Evolutionary conservation across 768 basidiomycete genomes (phyloP).

Genomic region (Lactarius deliciosus): DNA sequence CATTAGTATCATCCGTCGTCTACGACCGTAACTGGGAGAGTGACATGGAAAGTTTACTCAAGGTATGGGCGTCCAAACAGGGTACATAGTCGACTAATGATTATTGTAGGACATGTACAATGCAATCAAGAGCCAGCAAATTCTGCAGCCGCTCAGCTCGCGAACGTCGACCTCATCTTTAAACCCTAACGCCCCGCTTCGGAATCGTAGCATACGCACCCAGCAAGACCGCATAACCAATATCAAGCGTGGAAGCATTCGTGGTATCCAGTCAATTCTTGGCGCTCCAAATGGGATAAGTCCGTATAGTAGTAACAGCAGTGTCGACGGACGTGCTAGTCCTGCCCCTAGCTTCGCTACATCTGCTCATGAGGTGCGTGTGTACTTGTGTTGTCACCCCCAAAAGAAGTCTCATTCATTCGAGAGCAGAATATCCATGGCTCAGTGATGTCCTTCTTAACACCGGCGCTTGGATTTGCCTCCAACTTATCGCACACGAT

Average conservation of each 20-base stretch:
- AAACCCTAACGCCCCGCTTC: constrained; percentile 52
- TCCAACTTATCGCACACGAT: constrained; percentile 95
- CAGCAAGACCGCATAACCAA: constrained; percentile 70
- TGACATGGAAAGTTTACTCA: constrained; percentile 84
- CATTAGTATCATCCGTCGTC: constrained; percentile 39
- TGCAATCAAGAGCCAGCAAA: constrained; percentile 88
- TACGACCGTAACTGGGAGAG: constrained; percentile 77
- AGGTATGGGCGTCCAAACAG: constrained; percentile 47
- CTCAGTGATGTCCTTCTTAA: constrained; percentile 67
- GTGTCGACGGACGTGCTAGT: constrained; percentile 85
- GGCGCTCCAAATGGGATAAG: constrained; percentile 62
- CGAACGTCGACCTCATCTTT: constrained; percentile 57
- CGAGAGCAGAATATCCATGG: constrained; percentile 52
- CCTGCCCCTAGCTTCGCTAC: constrained; percentile 94
- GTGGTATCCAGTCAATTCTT: constrained; percentile 81
- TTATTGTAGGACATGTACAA: constrained; percentile 85
- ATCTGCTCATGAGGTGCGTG: constrained; percentile 74
- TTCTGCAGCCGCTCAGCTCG: constrained; percentile 70
- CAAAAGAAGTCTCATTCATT: constrained; percentile 15
- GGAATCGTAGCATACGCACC: constrained; percentile 68
- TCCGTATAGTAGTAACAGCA: constrained; percentile 83
- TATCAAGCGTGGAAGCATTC: constrained; percentile 88
- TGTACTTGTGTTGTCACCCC: neutral
- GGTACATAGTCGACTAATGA: constrained; percentile 13
- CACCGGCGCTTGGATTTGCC: constrained; percentile 92